phyloP scores from a whole-genome alignment of 768 basidiomycete genomes.

The Boletus tylopilopsis region DNA sequence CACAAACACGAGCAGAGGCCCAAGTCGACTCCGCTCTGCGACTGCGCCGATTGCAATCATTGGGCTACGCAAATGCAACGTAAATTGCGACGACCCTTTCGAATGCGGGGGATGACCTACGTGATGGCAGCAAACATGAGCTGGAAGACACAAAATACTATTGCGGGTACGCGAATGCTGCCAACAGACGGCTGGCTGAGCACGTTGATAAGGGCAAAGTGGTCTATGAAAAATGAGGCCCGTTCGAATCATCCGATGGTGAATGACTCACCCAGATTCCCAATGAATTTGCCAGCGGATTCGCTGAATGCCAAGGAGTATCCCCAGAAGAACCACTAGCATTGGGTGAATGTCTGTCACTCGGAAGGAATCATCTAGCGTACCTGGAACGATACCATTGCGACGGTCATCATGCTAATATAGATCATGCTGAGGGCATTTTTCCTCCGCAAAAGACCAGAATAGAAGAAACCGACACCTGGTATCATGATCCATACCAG shows the following conservation, averaged over 20 bases:
- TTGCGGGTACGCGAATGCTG: conserved; percentile 61
- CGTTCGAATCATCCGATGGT: too few relatives aligned
- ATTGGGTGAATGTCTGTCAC: conserved; percentile 1
- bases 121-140: conserved; percentile 90
- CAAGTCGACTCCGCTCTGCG: conserved; percentile 82
- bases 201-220: conserved; percentile 83
- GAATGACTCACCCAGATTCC: conserved; percentile 62
- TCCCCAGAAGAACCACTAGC: conserved; percentile 97
- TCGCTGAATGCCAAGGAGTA: conserved; percentile 90
- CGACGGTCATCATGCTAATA: conserved; percentile 71
- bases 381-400: conserved; percentile 83
- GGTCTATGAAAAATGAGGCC: conserved; percentile 42
- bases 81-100: neutral
- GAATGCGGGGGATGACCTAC: conserved; percentile 36
- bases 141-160: conserved; percentile 84
- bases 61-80: conserved; percentile 44
- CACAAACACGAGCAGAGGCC: conserved; percentile 85
- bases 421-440: conserved; percentile 92
- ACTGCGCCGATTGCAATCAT: conserved; percentile 91
- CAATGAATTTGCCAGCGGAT: conserved; percentile 71
- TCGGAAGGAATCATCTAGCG: conserved; percentile 41
- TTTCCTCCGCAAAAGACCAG: conserved; percentile 87
- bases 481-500: conserved; percentile 86
- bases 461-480: conserved; percentile 86
- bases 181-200: conserved; percentile 73